Evolutionary conservation across 495 filamentous ascomycete species (phyloP).

Genomic region (Haplographium delicatum): DNA sequence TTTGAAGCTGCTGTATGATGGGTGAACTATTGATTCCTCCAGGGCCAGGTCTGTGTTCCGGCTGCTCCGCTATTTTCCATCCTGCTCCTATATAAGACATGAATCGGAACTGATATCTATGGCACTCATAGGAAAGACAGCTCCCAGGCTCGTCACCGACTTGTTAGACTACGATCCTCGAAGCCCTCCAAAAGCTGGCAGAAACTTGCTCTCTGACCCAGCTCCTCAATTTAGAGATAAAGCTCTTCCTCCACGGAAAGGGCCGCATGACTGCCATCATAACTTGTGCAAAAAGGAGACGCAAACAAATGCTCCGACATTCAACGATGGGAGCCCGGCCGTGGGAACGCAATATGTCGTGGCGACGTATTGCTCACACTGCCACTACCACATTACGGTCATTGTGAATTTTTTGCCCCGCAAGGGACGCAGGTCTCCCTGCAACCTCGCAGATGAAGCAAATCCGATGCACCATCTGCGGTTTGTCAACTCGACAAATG

Average conservation of each 20-base stretch:
- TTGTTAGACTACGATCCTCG: conserved; percentile 24
- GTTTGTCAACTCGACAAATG: not conserved
- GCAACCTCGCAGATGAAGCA: conserved; percentile 11
- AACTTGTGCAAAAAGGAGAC: conserved; percentile 18
- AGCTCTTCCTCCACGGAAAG: not conserved
- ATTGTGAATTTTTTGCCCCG: conserved; percentile 14
- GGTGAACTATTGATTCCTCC: not conserved
- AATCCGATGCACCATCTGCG: conserved; percentile 25
- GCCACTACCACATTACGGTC: conserved; percentile 20
- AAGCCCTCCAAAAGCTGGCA: conserved; percentile 8
- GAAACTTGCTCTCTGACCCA: conserved; percentile 20
- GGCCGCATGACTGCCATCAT: conserved; percentile 21
- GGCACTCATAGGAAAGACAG: conserved; percentile 22
- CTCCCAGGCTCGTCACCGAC: conserved; percentile 23
- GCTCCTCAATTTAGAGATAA: conserved; percentile 11
- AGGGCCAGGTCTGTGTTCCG: conserved; percentile 19
- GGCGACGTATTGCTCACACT: conserved; percentile 21
- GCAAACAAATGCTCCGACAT: conserved; percentile 10
- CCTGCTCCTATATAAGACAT: not conserved
- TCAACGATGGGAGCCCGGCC: conserved; percentile 12
- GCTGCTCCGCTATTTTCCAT: not conserved
- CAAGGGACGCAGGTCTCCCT: conserved; percentile 5
- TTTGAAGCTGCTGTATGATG: conserved; percentile 14
- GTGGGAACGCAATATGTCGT: conserved; percentile 11
- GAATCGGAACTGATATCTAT: conserved; percentile 6